Base-by-base conservation (phyloP, 2,329 filamentous ascomycete genomes). In the Fusarium circinatum region DNA sequence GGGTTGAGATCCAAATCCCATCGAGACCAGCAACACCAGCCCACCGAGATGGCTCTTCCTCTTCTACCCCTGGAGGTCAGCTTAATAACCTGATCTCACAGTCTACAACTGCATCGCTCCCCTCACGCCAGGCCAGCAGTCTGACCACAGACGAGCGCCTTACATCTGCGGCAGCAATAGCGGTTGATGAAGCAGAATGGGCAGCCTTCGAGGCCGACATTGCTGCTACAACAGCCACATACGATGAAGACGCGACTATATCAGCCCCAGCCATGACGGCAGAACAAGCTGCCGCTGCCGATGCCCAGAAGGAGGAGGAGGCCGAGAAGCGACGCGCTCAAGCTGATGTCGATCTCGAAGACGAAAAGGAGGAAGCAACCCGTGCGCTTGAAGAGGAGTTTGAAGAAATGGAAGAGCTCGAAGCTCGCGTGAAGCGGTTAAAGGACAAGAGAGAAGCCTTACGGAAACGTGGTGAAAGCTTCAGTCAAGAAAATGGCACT, bases 151-250 rank as follows among this genome's bases (percentile, higher is more conserved):
- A 75, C 39, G 65, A 77, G 17, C 47, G 75, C n/a, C 63, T 71
- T 45, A 59, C 62, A 17, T 41, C 75, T 32, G 32, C 49, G 18
- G 52, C 71, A 24, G 60, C 75, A 47, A 66, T 73, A 24, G 73
- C 79, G 13, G 83, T 86, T 14, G 90, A 95, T 79, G 94, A 97
- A 78, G 90, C 92, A 61, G 93, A 96, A 82, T 96, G 93, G 93
- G 92, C 93, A 5, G 93, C 94, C 14, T 97, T 97, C 79, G 92
- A 98, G 80, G 93, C 93, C 6, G 94, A 97, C 61, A 91, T 97
- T 62, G 92, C 90, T 24, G 83, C 84, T 36, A 79, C 84, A 30
- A 75, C 80, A 34, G 78, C 78, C 5, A 77, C 83, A 6, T 82
- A 82, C 70, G 77, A 80, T 28, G 79, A 82, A 47, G 86, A 88